Evolutionary conservation across 495 filamentous ascomycete genomes (phyloP), one percentile per base, ranked within the genome.

Genomic region (Penicillium manginii): DNA sequence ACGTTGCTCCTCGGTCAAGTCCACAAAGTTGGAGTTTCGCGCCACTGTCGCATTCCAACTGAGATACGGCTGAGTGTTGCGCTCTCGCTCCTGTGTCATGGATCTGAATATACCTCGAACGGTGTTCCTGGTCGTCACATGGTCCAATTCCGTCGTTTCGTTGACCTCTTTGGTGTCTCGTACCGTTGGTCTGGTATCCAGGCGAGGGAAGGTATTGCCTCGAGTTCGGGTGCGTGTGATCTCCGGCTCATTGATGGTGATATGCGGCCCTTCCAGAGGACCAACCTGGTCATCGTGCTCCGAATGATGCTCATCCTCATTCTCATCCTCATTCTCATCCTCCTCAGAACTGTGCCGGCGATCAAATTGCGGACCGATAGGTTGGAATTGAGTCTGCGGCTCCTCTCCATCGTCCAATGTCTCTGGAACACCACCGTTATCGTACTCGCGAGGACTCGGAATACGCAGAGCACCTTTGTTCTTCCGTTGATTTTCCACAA

Each of bases 11-110:
- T 96, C 90, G 0, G 87, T 91, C 50, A 98, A 74, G 69, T 92
- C 90, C 7, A 94, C 80, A 61, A 98, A 98, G 17, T 88, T 86
- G 26, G 93, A 97, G 68, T 98, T 98, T 40, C 94, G 83, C 17
- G 90, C 94, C 37, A 96, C 78, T 0, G 94, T 98, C 5, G 94
- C 91, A 69, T 92, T 85, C 86, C 91, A 98, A 69, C 91, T 96
- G 21, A 98, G 81, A 70, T 98, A 98, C 0, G 94, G 93, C 67
- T 84, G 78, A 21, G 88, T 88, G 22, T 78, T 54, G 8, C 69
- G 75, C 6, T 78, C 78, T 48, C 66, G 65, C 54, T 82, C 74
- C 52, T 80, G 66, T 0, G 77, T 79, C 32, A 78, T 33, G 18
- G 76, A 75, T 15, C 76, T 67, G 33, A 73, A 68, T 18, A 79